Evolutionary conservation across 257 asterid genomes (phyloP).

Genomic region (Solanum dulcamara): DNA sequence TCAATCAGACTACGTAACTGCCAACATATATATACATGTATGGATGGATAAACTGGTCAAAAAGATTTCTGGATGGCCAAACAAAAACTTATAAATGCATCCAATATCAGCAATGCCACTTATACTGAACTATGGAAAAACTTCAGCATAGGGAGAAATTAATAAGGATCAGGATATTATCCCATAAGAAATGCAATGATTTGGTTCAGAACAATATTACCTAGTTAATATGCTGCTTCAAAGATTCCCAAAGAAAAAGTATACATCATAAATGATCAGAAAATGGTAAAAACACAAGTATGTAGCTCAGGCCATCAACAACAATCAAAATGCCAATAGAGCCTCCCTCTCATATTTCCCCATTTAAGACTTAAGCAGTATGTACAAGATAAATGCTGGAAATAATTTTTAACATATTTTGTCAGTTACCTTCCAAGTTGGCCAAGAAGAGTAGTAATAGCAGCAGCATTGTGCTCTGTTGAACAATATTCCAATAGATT

Average conservation of each 20-base stretch:
- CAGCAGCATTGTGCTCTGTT: slow-evolving; percentile 34
- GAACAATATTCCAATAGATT: slow-evolving; percentile 34
- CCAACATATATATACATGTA: background rate
- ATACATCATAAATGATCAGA: background rate
- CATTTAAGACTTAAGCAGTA: background rate
- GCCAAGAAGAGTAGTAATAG: slow-evolving; percentile 51
- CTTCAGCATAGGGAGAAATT: background rate
- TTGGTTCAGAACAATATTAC: background rate
- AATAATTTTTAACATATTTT: background rate
- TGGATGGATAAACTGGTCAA: background rate
- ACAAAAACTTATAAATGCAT: background rate
- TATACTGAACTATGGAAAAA: background rate
- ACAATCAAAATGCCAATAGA: background rate
- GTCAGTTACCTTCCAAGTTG: slow-evolving; percentile 79
- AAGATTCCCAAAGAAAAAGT: background rate
- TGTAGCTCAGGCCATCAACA: background rate
- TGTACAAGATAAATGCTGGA: background rate
- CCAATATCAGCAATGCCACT: background rate
- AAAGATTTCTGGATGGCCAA: background rate
- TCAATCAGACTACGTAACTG: background rate
- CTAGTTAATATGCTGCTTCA: background rate
- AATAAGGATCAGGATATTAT: background rate
- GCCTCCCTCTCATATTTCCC: background rate
- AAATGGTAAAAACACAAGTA: background rate
- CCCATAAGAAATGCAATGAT: background rate